phyloP scores from a whole-genome alignment of 352 stramenopile species.

The Phytopythium mirpurense region DNA sequence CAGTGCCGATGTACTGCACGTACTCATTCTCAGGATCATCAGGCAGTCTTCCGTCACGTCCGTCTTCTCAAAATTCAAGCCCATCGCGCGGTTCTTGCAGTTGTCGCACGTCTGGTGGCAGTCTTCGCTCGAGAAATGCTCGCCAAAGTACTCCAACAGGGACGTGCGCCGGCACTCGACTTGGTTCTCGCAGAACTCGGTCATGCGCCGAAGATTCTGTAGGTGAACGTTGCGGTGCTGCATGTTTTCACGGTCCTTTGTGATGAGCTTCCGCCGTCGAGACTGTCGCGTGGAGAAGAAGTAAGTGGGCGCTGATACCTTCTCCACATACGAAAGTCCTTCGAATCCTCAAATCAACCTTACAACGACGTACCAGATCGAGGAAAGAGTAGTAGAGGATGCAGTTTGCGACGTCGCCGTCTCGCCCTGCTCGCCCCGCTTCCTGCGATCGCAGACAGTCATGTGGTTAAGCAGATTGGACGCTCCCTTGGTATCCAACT shows the following conservation, averaged over 20 bases:
- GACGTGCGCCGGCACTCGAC: constrained; percentile 80
- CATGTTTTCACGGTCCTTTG: constrained; percentile 74
- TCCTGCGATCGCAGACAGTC: constrained; percentile 35
- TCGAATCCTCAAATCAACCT: neutral
- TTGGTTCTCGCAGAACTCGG: constrained; percentile 87
- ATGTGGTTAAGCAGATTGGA: neutral
- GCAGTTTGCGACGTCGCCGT: constrained; percentile 78
- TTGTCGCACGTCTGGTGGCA: constrained; percentile 84
- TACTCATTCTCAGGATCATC: constrained; percentile 55
- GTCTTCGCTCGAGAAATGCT: constrained; percentile 73
- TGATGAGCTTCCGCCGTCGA: constrained; percentile 67
- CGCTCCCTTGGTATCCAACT: too few species aligned
- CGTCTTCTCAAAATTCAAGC: constrained; percentile 60
- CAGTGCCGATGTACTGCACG: too few species aligned
- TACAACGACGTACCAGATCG: constrained; percentile 49
- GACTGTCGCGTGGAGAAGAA: constrained; percentile 21
- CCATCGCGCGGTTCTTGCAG: constrained; percentile 75
- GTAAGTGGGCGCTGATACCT: too few species aligned
- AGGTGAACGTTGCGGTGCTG: constrained; percentile 80
- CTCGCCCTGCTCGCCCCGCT: constrained; percentile 74
- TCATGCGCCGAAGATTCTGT: constrained; percentile 79
- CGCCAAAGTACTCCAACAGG: constrained; percentile 86
- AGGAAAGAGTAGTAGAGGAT: constrained; percentile 86
- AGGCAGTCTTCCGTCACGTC: constrained; percentile 78
- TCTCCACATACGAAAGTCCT: too few species aligned